A percentile compares a stretch with the other conserved stretches of the same genome.
These are phyloP conservation scores for Tetratostichococcus sp. DNA, from an alignment of 139 green algal species.

Conservation along the genomic window DNA sequence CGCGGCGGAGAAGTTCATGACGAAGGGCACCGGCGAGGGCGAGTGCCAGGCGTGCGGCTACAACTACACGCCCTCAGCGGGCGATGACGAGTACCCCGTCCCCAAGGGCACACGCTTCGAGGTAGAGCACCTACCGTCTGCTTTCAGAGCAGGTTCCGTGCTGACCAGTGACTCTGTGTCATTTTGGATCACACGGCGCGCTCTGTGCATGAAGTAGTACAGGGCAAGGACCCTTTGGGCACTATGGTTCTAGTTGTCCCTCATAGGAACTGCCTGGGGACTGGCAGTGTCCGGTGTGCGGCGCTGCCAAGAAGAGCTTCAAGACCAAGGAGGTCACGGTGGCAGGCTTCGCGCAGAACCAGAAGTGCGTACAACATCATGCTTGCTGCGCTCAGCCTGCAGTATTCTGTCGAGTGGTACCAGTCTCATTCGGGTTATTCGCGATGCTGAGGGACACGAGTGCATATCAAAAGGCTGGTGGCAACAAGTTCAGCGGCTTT, in stretches of 20 bases:
- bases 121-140: constrained; percentile 16
- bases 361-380: constrained; percentile 44
- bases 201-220: too few species aligned
- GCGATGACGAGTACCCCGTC: constrained; percentile 87
- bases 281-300: constrained; percentile 91
- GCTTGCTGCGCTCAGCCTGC: too few species aligned
- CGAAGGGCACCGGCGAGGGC: constrained; percentile 68
- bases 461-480: too few species aligned
- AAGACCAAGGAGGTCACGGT: constrained; percentile 62
- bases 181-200: too few species aligned
- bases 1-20: constrained; percentile 89
- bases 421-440: too few species aligned
- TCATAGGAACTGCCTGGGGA: constrained; percentile 80
- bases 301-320: constrained; percentile 72
- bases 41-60: constrained; percentile 78
- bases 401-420: too few species aligned
- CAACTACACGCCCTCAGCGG: constrained; percentile 71
- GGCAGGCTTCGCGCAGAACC: constrained; percentile 93
- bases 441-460: too few species aligned
- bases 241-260: too few species aligned
- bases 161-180: too few species aligned
- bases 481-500: too few species aligned
- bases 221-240: too few species aligned
- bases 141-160: too few species aligned
- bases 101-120: constrained; percentile 66